A percentile compares a stretch with the other conserved stretches of the same genome.
Conservation (phyloP, 2,329 filamentous ascomycete genomes). For the Pseudocercospora fijiensis region DNA sequence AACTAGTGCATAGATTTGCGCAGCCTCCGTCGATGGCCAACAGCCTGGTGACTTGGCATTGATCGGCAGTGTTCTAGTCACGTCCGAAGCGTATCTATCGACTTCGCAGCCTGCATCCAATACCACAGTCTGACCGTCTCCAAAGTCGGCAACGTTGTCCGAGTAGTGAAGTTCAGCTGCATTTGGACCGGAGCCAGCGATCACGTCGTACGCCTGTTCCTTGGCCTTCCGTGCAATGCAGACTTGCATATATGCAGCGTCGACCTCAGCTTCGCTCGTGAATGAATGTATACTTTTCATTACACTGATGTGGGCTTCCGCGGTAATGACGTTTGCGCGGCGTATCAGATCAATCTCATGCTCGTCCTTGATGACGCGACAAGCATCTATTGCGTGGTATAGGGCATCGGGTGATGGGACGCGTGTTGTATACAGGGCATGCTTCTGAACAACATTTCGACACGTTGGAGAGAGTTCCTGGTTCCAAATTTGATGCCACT, state of each 20-base stretch:
- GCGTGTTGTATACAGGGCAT: neutral
- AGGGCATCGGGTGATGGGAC: slow-evolving; percentile 42
- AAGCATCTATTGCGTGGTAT: slow-evolving; percentile 71
- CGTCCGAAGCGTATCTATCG: slow-evolving; percentile 80
- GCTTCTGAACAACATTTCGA: neutral
- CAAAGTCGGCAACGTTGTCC: slow-evolving; percentile 71
- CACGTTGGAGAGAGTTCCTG: neutral
- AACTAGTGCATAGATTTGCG: slow-evolving; percentile 74
- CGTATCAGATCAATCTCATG: slow-evolving; percentile 82
- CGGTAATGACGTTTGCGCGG: slow-evolving; percentile 76
- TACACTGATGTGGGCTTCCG: slow-evolving; percentile 71
- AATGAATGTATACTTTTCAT: slow-evolving; percentile 63
- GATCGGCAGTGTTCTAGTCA: slow-evolving; percentile 84
- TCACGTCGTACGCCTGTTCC: slow-evolving; percentile 81
- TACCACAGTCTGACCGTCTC: slow-evolving; percentile 70
- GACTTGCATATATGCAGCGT: slow-evolving; percentile 71
- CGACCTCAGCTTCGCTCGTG: slow-evolving; percentile 76
- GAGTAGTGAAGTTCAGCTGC: slow-evolving; percentile 85
- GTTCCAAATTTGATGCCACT: neutral
- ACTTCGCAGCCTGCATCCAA: slow-evolving; percentile 88
- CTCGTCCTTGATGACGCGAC: slow-evolving; percentile 78
- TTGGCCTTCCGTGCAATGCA: slow-evolving; percentile 73
- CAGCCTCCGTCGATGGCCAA: slow-evolving; percentile 66
- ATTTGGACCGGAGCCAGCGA: slow-evolving; percentile 80
- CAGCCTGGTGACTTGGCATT: slow-evolving; percentile 50